Evolutionary conservation across 495 filamentous ascomycete genomes (phyloP).

Genomic region (Collariella sp.): DNA sequence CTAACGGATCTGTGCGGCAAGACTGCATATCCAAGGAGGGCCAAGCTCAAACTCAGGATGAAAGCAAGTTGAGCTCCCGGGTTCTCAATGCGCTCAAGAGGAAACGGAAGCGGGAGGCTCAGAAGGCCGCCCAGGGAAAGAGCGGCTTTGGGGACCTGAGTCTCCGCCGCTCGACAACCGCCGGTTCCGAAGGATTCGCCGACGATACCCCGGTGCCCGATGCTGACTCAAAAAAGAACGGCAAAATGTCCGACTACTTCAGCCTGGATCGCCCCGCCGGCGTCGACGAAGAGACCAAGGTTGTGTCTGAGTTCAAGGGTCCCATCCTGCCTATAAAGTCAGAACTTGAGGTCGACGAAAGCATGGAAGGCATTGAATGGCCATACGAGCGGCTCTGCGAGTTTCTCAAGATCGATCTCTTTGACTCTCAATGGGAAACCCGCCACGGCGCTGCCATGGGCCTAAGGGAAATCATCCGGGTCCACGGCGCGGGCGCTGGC

Average conservation of each 20-base stretch:
- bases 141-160: constrained; percentile 82
- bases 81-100: constrained; percentile 92
- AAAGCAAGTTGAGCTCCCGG: constrained; percentile 71
- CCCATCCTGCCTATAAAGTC: constrained; percentile 53
- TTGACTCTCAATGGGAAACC: constrained; percentile 91
- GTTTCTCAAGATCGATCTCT: constrained; percentile 82
- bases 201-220: constrained; percentile 58
- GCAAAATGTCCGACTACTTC: constrained; percentile 82
- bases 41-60: constrained; percentile 45
- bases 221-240: constrained; percentile 51
- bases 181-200: constrained; percentile 37
- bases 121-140: constrained; percentile 58
- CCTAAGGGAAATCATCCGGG: constrained; percentile 80
- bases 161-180: constrained; percentile 53
- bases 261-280: constrained; percentile 63
- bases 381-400: constrained; percentile 91
- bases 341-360: constrained; percentile 57
- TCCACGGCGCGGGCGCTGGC: constrained; percentile 89
- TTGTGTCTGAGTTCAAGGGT: constrained; percentile 95
- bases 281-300: constrained; percentile 78
- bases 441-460: constrained; percentile 97
- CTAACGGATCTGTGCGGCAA: constrained; percentile 37
- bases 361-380: constrained; percentile 79
- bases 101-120: constrained; percentile 75
- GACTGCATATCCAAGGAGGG: constrained; percentile 25